A percentile compares a stretch with the other conserved stretches of the same genome.
Conservation (phyloP, 2,329 filamentous ascomycete species). For the Malbranchea cinnamomea region DNA sequence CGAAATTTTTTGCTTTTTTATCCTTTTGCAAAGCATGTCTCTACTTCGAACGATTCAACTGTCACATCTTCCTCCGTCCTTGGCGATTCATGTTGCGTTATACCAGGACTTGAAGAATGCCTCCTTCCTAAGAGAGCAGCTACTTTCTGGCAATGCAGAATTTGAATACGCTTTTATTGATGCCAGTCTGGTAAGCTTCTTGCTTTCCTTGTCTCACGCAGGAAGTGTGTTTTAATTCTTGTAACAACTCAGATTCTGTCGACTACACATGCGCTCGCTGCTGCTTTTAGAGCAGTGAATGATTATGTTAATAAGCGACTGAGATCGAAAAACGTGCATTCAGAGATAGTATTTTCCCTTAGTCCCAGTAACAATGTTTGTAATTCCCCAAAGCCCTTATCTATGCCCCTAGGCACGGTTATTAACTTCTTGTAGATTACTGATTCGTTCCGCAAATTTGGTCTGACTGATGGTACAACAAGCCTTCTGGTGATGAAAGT, state of each 20-base stretch:
- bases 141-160: constrained; percentile 66
- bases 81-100: constrained; percentile 57
- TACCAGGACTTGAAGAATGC: constrained; percentile 68
- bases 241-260: constrained; percentile 47
- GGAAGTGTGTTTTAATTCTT: constrained; percentile 7
- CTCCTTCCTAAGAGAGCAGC: constrained; percentile 61
- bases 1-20: no score
- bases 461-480: constrained; percentile 56
- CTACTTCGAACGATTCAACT: constrained; percentile 52
- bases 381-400: constrained; percentile 4
- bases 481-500: constrained; percentile 73
- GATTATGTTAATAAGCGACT: constrained; percentile 45
- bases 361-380: constrained; percentile 69
- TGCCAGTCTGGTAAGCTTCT: constrained; percentile 50
- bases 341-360: constrained; percentile 69
- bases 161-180: constrained; percentile 95
- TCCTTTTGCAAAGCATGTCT: constrained; percentile 12
- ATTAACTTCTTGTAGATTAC: constrained; percentile 49
- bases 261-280: constrained; percentile 55
- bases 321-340: constrained; percentile 75
- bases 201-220: constrained; percentile 4
- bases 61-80: constrained; percentile 55
- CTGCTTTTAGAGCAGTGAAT: constrained; percentile 62
- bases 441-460: constrained; percentile 80
- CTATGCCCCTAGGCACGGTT: not conserved